Evolutionary conservation across 768 basidiomycete genomes (phyloP).

Genomic region (Amanita polypyramis): DNA sequence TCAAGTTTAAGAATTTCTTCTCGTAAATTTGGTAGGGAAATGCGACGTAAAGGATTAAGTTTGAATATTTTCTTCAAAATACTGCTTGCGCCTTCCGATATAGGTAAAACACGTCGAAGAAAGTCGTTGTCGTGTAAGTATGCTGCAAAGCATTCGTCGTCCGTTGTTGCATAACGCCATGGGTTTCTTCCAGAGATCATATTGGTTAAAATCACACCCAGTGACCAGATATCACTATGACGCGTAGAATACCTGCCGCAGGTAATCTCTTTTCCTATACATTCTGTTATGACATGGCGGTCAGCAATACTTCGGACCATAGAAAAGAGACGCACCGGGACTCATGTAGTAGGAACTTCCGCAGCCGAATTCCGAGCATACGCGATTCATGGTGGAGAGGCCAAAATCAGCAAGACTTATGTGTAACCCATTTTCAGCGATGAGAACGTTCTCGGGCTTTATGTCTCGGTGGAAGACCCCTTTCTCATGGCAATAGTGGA

Average conservation of each 20-base stretch:
- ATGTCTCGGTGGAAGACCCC: slow-evolving; percentile 80
- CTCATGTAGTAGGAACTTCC: slow-evolving; percentile 63
- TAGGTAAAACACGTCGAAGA: slow-evolving; percentile 59
- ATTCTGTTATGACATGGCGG: slow-evolving; percentile 31
- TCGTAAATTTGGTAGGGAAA: slow-evolving; percentile 53
- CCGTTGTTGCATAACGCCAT: slow-evolving; percentile 61
- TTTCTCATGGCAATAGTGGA: slow-evolving; percentile 60
- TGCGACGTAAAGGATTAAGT: slow-evolving; percentile 51
- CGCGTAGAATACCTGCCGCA: slow-evolving; percentile 43
- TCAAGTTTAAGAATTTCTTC: slow-evolving; percentile 41
- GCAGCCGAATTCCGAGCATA: slow-evolving; percentile 41
- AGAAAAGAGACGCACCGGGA: slow-evolving; percentile 39
- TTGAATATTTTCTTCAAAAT: slow-evolving; percentile 67
- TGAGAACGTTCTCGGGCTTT: slow-evolving; percentile 78
- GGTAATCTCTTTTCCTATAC: slow-evolving; percentile 34
- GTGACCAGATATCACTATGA: slow-evolving; percentile 63
- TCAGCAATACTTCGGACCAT: not conserved
- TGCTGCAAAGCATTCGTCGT: slow-evolving; percentile 57
- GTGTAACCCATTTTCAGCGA: slow-evolving; percentile 36
- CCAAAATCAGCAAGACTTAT: slow-evolving; percentile 76
- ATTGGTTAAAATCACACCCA: slow-evolving; percentile 76
- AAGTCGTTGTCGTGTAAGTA: slow-evolving; percentile 55
- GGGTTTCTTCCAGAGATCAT: slow-evolving; percentile 71
- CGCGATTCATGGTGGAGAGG: slow-evolving; percentile 37
- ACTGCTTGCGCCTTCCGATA: slow-evolving; percentile 52